phyloP scores from a whole-genome alignment of 352 stramenopile species.

The Phytopythium cucurbitacearum region DNA sequence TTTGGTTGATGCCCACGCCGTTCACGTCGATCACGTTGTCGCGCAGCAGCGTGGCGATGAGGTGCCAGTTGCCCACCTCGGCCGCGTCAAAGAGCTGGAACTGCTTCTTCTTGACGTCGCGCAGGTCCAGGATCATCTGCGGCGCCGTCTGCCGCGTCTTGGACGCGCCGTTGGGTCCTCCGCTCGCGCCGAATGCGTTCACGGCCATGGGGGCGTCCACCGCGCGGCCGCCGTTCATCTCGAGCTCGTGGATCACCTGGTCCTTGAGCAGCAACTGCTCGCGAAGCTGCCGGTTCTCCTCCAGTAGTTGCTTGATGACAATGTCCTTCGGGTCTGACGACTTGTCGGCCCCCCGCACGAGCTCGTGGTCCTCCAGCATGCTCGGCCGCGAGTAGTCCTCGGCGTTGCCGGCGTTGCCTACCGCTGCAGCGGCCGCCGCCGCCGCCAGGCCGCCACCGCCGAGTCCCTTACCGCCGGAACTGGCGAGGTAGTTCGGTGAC shows the following conservation, averaged over 20 bases:
- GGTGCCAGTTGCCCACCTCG: slow-evolving; percentile 79
- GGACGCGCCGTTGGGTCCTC: slow-evolving; percentile 1
- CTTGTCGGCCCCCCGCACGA: slow-evolving; percentile 73
- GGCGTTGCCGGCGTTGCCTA: slow-evolving; percentile 9
- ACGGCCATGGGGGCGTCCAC: slow-evolving; percentile 4
- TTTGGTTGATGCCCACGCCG: slow-evolving; percentile 84
- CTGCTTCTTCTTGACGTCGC: slow-evolving; percentile 87
- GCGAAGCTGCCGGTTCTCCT: slow-evolving; percentile 74
- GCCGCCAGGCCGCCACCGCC: slow-evolving; percentile 4
- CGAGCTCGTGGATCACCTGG: slow-evolving; percentile 79
- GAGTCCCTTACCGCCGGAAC: slow-evolving; percentile 12
- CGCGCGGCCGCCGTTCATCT: slow-evolving; percentile 45
- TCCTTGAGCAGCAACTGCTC: slow-evolving; percentile 81
- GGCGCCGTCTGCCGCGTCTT: slow-evolving; percentile 56
- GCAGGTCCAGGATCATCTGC: slow-evolving; percentile 79
- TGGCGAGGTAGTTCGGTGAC: slow-evolving; percentile 19
- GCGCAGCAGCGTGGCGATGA: slow-evolving; percentile 72
- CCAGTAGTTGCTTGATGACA: slow-evolving; percentile 83
- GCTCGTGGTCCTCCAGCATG: slow-evolving; percentile 81
- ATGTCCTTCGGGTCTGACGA: slow-evolving; percentile 84
- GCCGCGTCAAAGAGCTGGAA: slow-evolving; percentile 85
- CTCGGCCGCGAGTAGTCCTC: slow-evolving; percentile 81
- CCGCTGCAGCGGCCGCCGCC: slow-evolving; percentile 3
- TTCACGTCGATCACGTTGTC: slow-evolving; percentile 88
- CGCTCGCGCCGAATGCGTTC: background rate